phyloP scores from a whole-genome alignment of 306 rosid species.

The Trifolium repens region DNA sequence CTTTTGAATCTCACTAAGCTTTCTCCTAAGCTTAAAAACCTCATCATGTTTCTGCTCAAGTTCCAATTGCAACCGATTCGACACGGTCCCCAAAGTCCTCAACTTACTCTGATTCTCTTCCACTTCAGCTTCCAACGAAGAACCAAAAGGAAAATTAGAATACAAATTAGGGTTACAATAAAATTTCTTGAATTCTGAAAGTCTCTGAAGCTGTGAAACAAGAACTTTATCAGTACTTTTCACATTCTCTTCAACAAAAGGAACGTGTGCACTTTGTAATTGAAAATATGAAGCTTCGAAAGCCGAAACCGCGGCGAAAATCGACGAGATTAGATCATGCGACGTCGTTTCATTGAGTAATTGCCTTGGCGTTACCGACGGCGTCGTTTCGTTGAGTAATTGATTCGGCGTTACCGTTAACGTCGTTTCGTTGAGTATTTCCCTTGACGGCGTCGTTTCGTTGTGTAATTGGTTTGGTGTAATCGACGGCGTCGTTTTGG shows the following conservation, averaged over 20 bases:
- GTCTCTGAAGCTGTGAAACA: slow-evolving; percentile 83
- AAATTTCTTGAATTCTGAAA: slow-evolving; percentile 75
- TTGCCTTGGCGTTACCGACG: not conserved
- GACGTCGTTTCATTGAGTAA: slow-evolving; percentile 13
- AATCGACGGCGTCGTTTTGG: not conserved
- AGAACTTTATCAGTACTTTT: slow-evolving; percentile 74
- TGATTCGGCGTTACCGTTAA: not conserved
- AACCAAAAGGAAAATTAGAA: slow-evolving; percentile 59
- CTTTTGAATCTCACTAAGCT: slow-evolving; percentile 67
- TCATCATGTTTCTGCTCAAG: slow-evolving; percentile 84
- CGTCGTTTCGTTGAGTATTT: slow-evolving; percentile 2
- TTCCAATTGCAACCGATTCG: slow-evolving; percentile 77
- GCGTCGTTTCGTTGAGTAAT: not conserved
- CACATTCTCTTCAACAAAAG: slow-evolving; percentile 71
- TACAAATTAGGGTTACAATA: slow-evolving; percentile 44
- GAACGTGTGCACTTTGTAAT: slow-evolving; percentile 87
- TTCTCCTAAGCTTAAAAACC: slow-evolving; percentile 59
- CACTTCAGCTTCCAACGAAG: slow-evolving; percentile 84
- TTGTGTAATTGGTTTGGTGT: not conserved
- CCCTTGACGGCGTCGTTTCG: not conserved
- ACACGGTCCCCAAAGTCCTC: slow-evolving; percentile 79
- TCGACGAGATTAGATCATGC: slow-evolving; percentile 69
- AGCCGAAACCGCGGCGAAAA: slow-evolving; percentile 78
- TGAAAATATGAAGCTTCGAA: slow-evolving; percentile 93
- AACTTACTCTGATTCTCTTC: slow-evolving; percentile 95